A percentile compares a stretch with the other conserved stretches of the same genome.
Evolutionary conservation across 2,329 filamentous ascomycete species (phyloP).

Genomic region (Trichophyton schoenleinii): DNA sequence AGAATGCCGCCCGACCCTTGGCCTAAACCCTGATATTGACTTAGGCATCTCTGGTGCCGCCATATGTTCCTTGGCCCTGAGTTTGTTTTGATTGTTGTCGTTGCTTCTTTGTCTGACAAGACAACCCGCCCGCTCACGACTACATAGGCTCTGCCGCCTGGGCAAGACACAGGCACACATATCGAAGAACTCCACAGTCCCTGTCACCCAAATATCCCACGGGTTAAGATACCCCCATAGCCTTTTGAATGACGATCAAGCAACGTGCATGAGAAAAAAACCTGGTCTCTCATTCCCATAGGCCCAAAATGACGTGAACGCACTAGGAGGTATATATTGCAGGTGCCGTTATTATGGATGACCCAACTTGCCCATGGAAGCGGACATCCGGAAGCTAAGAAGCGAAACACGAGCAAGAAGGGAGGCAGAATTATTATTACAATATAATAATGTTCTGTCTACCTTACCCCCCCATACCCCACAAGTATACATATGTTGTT

Average conservation of each 20-base stretch:
- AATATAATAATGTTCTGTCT: background rate
- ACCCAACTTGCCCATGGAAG: background rate
- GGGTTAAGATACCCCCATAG: background rate
- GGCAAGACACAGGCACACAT: background rate
- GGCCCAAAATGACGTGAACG: background rate
- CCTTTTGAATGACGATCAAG: background rate
- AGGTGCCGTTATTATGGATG: background rate
- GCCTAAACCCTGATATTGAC: background rate
- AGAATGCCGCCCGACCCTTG: background rate
- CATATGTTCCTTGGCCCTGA: conserved; percentile 2
- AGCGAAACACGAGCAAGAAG: background rate
- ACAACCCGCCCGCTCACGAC: background rate
- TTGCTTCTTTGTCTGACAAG: background rate
- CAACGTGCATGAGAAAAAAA: background rate
- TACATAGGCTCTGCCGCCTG: background rate
- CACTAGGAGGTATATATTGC: background rate
- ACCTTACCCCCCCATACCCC: background rate
- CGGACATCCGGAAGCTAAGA: conserved; percentile 1
- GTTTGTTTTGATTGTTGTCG: background rate
- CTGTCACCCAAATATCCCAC: background rate
- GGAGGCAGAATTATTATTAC: background rate
- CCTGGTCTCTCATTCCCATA: background rate
- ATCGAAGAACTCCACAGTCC: background rate
- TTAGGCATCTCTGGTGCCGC: background rate
- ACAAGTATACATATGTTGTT: background rate